phyloP scores from a whole-genome alignment of 192 early-diverging fungal species.

The Ambispora gerdemannii region DNA sequence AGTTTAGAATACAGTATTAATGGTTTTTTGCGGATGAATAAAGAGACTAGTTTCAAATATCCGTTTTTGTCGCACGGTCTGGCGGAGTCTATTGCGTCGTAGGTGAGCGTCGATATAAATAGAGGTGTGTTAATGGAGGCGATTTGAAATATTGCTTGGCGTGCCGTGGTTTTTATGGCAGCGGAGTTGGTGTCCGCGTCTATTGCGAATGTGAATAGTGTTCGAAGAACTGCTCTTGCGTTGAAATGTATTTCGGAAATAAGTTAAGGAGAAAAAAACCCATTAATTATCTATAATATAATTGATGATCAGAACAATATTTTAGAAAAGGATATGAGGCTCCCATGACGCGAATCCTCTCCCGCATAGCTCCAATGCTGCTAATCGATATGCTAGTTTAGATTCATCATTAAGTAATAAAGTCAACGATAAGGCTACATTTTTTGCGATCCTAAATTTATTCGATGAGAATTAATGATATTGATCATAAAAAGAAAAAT shows the following conservation, averaged over 20 bases:
- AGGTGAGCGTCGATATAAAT: conserved; percentile 70
- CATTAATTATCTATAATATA: background rate
- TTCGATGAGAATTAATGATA: too few relatives aligned
- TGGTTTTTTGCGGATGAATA: conserved; percentile 77
- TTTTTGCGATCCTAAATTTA: conserved; percentile 46
- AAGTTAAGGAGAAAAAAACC: conserved; percentile 14
- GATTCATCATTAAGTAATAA: conserved; percentile 59
- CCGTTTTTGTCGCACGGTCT: conserved; percentile 53
- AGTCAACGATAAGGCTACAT: conserved; percentile 66
- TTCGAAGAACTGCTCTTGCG: conserved; percentile 56
- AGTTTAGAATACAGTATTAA: conserved; percentile 60
- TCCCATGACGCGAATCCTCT: conserved; percentile 75
- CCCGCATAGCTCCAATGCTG: conserved; percentile 71
- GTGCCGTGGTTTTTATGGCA: conserved; percentile 55
- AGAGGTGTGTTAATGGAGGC: conserved; percentile 60
- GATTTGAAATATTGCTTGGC: conserved; percentile 69
- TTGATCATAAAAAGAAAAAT: background rate
- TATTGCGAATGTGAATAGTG: conserved; percentile 55
- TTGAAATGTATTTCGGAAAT: conserved; percentile 45
- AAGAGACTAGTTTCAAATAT: conserved; percentile 63
- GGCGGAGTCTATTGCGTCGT: conserved; percentile 71
- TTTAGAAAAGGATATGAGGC: conserved; percentile 52
- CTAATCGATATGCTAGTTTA: conserved; percentile 47
- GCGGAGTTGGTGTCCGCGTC: conserved; percentile 37
- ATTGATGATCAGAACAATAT: background rate